Percentiles rank a stretch among this genome's conserved stretches.
Conservation (phyloP, 768 basidiomycete species). For the Hygrocybe coccinea region DNA sequence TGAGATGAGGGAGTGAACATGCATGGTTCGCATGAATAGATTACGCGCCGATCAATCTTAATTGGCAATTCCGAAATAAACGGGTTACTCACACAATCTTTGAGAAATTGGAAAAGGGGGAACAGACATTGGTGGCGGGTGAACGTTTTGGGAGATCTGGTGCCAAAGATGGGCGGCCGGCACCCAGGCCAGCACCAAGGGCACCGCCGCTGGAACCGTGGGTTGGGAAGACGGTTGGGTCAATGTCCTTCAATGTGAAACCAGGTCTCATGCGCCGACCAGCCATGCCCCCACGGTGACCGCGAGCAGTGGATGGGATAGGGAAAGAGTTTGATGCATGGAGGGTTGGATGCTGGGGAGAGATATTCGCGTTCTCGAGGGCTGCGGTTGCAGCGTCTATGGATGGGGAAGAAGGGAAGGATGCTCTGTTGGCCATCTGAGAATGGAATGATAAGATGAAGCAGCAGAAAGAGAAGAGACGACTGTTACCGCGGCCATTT, state of each 20-base stretch:
- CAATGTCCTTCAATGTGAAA: conserved; percentile 63
- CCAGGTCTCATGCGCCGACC: conserved; percentile 48
- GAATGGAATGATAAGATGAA: neutral
- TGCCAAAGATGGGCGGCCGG: conserved; percentile 53
- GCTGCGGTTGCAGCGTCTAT: conserved; percentile 40
- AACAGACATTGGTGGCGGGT: conserved; percentile 45
- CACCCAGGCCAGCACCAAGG: conserved; percentile 64
- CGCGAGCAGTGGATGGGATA: conserved; percentile 19
- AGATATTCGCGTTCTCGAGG: conserved; percentile 33
- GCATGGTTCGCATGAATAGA: conserved; percentile 5
- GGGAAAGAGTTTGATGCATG: conserved; percentile 35
- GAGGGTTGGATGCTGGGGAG: conserved; percentile 24
- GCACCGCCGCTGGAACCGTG: conserved; percentile 44
- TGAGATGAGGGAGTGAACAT: conserved; percentile 27
- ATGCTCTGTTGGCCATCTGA: conserved; percentile 38
- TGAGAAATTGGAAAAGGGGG: conserved; percentile 88
- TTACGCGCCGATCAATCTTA: conserved; percentile 3
- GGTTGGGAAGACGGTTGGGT: conserved; percentile 33
- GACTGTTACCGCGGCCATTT: conserved; percentile 76
- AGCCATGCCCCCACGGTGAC: conserved; percentile 32
- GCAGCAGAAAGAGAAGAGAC: conserved; percentile 22
- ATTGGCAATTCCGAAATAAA: neutral
- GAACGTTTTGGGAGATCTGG: conserved; percentile 36
- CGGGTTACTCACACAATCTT: conserved; percentile 77
- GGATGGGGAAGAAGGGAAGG: conserved; percentile 18